A percentile compares a stretch with the other conserved stretches of the same genome.
Evolutionary conservation across 2,329 filamentous ascomycete species (phyloP).

Genomic region (Ophiostoma sp.): DNA sequence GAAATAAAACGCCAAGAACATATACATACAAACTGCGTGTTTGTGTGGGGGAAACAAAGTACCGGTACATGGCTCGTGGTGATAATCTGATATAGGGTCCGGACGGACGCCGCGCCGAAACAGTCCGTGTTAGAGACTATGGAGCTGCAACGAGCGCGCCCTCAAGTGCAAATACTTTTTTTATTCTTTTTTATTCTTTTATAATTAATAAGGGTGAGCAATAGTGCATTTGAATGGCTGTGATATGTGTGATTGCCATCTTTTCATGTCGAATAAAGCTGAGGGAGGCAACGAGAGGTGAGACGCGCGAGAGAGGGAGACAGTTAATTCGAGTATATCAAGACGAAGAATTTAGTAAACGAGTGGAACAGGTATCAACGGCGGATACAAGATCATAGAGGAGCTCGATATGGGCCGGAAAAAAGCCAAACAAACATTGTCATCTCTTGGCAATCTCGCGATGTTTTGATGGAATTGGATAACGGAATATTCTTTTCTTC

Average conservation of each 20-base stretch:
- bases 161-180: not conserved
- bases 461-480: not conserved
- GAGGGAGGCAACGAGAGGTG: conserved; percentile 1
- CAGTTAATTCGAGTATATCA: too few relatives aligned
- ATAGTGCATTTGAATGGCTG: not conserved
- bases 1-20: not conserved
- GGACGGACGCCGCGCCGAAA: conserved; percentile 24
- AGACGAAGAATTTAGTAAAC: too few relatives aligned
- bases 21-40: not conserved
- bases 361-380: too few relatives aligned
- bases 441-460: not conserved
- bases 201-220: not conserved
- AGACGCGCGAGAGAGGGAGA: not conserved
- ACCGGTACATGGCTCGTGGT: not conserved
- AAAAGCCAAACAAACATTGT: not conserved
- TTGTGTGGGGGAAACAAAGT: not conserved
- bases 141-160: conserved; percentile 25
- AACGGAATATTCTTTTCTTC: not conserved
- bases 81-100: not conserved
- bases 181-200: not conserved
- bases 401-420: not conserved
- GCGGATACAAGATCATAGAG: not conserved
- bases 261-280: not conserved
- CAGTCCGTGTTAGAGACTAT: conserved; percentile 26
- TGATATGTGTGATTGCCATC: not conserved